A percentile compares a stretch with the other conserved stretches of the same genome.
These are phyloP conservation scores for Paraphaeosphaeria minitans DNA, from an alignment of 2,329 filamentous ascomycete genomes.

Conservation along the genomic window DNA sequence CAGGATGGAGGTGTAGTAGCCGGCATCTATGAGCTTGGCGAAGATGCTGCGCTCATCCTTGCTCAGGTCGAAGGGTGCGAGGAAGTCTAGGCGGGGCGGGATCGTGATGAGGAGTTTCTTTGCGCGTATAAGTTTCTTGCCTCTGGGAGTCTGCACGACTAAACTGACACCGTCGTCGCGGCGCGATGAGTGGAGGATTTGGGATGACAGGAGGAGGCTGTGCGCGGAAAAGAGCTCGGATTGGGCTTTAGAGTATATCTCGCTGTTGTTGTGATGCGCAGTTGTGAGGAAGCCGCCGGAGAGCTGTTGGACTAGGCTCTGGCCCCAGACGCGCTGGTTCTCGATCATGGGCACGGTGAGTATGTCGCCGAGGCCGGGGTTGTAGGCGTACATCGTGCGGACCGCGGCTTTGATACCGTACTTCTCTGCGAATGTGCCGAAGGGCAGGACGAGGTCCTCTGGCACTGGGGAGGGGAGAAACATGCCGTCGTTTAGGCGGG, in stretches of 20 bases:
- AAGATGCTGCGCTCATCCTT: constrained; percentile 45
- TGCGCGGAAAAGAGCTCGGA: constrained; percentile 13
- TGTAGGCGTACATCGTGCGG: constrained; percentile 35
- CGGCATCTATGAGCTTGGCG: constrained; percentile 43
- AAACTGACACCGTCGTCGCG: constrained; percentile 5
- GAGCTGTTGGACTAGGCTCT: not conserved
- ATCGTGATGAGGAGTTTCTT: constrained; percentile 52
- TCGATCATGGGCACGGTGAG: constrained; percentile 49
- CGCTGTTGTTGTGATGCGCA: constrained; percentile 26
- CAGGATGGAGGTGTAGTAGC: constrained; percentile 49
- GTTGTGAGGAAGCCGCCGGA: constrained; percentile 16
- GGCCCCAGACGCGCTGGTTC: not conserved
- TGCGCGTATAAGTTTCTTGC: constrained; percentile 40
- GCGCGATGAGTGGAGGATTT: constrained; percentile 3
- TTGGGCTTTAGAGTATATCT: constrained; percentile 24
- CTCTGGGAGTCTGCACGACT: constrained; percentile 22
- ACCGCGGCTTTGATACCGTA: constrained; percentile 53
- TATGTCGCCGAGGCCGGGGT: constrained; percentile 42
- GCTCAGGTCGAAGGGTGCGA: constrained; percentile 47
- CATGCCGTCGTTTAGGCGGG: constrained; percentile 45
- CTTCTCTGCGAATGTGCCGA: constrained; percentile 56
- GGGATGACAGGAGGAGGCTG: constrained; percentile 12
- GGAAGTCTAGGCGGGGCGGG: constrained; percentile 46
- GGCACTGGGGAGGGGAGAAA: constrained; percentile 53
- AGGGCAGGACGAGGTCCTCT: constrained; percentile 56